Conservation (phyloP, 805 yeast species). For the Candida gorgasii region DNA sequence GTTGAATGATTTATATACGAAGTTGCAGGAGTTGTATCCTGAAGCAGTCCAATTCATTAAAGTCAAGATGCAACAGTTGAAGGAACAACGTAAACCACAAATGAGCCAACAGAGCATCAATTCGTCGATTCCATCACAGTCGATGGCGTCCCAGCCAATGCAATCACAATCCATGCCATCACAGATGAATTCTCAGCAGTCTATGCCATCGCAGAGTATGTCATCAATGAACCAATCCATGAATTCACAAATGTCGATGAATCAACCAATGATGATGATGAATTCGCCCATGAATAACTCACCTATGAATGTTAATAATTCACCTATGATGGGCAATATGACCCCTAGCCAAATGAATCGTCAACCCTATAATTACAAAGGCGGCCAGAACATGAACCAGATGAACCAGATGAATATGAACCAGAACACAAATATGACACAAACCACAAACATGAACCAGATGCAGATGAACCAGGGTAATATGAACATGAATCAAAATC, state of each 20-base stretch:
- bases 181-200: not conserved
- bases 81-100: slow-evolving; percentile 12
- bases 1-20: slow-evolving; percentile 46
- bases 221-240: not conserved
- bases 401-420: not conserved
- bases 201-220: not conserved
- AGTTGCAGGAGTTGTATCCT: slow-evolving; percentile 51
- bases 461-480: slow-evolving; percentile 11
- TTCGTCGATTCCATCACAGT: not conserved
- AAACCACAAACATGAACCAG: slow-evolving; percentile 5
- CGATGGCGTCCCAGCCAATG: slow-evolving; percentile 13
- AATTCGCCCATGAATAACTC: slow-evolving; percentile 11
- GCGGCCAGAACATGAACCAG: not conserved
- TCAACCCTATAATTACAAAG: slow-evolving; percentile 3
- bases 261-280: slow-evolving; percentile 11
- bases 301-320: slow-evolving; percentile 10
- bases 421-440: not conserved
- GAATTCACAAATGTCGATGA: not conserved
- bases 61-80: slow-evolving; percentile 40
- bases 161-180: slow-evolving; percentile 11
- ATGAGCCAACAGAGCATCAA: slow-evolving; percentile 3
- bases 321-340: slow-evolving; percentile 11
- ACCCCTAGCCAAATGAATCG: slow-evolving; percentile 6
- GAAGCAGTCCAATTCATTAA: slow-evolving; percentile 50
- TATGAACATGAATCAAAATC: slow-evolving; percentile 13